These are phyloP conservation scores for Ascoidea asiatica DNA, from an alignment of 805 yeast genomes.

Conservation along the genomic window DNA sequence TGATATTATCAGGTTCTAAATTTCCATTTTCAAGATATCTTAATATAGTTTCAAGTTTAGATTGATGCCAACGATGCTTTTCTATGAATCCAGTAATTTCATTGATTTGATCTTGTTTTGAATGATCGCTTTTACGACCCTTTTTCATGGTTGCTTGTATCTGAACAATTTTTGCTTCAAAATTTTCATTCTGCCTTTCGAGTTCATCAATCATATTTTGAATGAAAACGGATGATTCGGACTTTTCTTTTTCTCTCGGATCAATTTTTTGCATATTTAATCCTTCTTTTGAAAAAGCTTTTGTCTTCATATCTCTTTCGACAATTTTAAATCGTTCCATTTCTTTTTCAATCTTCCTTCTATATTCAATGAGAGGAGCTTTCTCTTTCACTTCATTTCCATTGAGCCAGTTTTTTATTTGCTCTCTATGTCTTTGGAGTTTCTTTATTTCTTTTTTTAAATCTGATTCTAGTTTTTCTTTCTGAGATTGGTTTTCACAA, in stretches of 20 bases:
- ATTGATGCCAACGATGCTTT: conserved; percentile 69
- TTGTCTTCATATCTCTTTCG: conserved; percentile 86
- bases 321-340: conserved; percentile 95
- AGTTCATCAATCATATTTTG: conserved; percentile 9
- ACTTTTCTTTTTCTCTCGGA: conserved; percentile 65
- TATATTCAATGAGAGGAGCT: conserved; percentile 64
- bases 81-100: conserved; percentile 36
- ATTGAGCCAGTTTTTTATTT: conserved; percentile 87
- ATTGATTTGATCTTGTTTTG: conserved; percentile 44
- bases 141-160: conserved; percentile 37
- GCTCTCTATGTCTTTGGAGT: conserved; percentile 86
- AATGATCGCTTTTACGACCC: conserved; percentile 41
- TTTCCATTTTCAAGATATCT: conserved; percentile 70
- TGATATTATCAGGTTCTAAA: conserved; percentile 68
- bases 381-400: conserved; percentile 88
- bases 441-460: conserved; percentile 91
- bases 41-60: conserved; percentile 65
- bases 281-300: conserved; percentile 91
- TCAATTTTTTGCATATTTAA: conserved; percentile 52
- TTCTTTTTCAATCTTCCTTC: conserved; percentile 55
- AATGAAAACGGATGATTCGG: conserved; percentile 14
- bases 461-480: conserved; percentile 87
- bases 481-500: conserved; percentile 75
- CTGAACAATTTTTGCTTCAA: conserved; percentile 58
- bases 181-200: conserved; percentile 49